Conservation (phyloP, 345 rosid genomes). For the Eucalyptus cladocalyx region DNA sequence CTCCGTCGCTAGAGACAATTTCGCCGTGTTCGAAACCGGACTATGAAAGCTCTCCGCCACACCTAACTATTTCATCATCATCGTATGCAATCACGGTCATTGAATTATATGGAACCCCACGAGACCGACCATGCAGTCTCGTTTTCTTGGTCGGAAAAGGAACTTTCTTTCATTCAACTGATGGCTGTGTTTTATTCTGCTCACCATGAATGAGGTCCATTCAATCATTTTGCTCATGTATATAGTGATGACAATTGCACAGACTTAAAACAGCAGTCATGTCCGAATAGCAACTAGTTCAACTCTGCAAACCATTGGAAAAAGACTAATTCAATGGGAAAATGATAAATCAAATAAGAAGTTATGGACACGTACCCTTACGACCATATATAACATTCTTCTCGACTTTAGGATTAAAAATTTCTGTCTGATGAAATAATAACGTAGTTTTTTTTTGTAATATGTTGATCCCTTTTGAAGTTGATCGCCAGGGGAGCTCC, state of each 20-base stretch:
- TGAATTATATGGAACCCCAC: neutral
- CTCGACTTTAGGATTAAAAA: neutral
- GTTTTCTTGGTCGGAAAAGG: neutral
- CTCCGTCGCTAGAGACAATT: neutral
- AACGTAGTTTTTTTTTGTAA: neutral
- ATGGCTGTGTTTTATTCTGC: neutral
- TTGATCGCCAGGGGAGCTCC: neutral
- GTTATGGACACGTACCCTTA: neutral
- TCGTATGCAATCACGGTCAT: neutral
- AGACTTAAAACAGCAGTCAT: neutral
- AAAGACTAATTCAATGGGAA: neutral
- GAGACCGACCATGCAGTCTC: neutral
- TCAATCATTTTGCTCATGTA: neutral
- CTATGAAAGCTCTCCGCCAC: neutral
- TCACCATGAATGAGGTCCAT: neutral
- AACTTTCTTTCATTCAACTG: neutral
- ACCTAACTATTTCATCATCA: neutral
- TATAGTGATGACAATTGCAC: neutral
- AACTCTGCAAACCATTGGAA: neutral
- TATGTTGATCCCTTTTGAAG: neutral
- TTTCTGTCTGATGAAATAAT: neutral
- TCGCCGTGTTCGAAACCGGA: neutral
- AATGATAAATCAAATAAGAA: neutral
- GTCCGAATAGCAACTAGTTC: neutral
- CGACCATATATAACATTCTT: neutral